These are phyloP conservation scores for Papiliotrema flavescens DNA, from an alignment of 1,284 basidiomycete species.

Conservation along the genomic window DNA sequence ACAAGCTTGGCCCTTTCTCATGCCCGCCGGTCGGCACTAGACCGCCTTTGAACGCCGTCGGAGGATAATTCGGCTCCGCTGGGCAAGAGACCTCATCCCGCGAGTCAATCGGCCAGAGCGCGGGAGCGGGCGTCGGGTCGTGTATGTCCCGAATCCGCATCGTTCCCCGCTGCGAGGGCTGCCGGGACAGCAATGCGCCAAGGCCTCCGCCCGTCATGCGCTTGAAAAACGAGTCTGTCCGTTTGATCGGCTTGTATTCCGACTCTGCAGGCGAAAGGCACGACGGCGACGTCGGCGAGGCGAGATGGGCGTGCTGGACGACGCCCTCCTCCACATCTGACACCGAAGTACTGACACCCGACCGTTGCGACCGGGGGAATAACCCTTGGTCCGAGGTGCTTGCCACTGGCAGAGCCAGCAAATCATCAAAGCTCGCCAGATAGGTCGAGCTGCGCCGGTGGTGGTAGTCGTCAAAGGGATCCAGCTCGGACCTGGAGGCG, in stretches of 20 bases:
- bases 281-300: conserved; percentile 8
- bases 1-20: conserved; percentile 46
- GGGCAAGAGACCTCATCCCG: conserved; percentile 10
- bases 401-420: background rate
- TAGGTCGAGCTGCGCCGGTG: conserved; percentile 10
- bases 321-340: conserved; percentile 30
- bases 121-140: conserved; percentile 38
- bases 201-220: conserved; percentile 33
- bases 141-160: conserved; percentile 22
- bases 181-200: conserved; percentile 11
- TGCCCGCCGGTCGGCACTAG: conserved; percentile 2
- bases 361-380: conserved; percentile 16
- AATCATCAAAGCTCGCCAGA: background rate
- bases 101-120: conserved; percentile 32
- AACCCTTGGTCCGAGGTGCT: conserved; percentile 10
- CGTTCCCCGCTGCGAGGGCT: background rate
- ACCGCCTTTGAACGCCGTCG: conserved; percentile 5
- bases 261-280: conserved; percentile 17
- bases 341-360: conserved; percentile 9
- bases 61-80: conserved; percentile 2
- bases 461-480: conserved; percentile 21
- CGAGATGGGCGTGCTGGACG: conserved; percentile 17
- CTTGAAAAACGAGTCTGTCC: conserved; percentile 36
- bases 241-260: conserved; percentile 24
- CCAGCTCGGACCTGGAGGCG: conserved; percentile 15